Evolutionary conservation across 257 asterid genomes (phyloP).

Genomic region (Primulina huaijiensis): DNA sequence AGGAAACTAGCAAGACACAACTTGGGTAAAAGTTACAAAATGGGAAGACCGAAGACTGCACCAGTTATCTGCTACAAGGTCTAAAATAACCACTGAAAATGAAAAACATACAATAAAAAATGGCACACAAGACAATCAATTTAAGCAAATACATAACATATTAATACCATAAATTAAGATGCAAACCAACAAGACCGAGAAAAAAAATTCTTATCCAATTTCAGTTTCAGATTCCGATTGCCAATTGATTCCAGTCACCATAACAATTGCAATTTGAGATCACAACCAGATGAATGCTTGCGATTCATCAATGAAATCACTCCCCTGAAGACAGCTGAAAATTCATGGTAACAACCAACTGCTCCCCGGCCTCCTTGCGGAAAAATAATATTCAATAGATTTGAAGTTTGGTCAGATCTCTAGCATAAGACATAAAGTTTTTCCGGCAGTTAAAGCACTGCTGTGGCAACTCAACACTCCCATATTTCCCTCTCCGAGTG

Average conservation of each 20-base stretch:
- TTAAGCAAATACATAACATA: neutral
- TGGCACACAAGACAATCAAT: neutral
- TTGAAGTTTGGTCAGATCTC: neutral
- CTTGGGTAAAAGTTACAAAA: neutral
- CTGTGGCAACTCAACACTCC: neutral
- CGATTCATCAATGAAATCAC: neutral
- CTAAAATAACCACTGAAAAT: constrained; percentile 10
- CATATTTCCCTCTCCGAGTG: neutral
- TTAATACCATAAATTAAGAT: no score
- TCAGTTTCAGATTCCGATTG: neutral
- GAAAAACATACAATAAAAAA: constrained; percentile 1
- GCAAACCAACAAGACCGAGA: neutral
- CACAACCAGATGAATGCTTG: neutral
- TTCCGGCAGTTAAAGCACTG: neutral
- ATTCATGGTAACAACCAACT: neutral
- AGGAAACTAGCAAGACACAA: neutral
- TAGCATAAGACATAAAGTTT: neutral
- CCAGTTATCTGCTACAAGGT: constrained; percentile 15
- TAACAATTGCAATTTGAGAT: neutral
- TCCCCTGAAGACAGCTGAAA: neutral
- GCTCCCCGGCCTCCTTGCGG: neutral
- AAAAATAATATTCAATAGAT: no score
- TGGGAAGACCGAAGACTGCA: neutral
- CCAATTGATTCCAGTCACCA: neutral
- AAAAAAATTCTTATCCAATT: neutral